phyloP scores from a whole-genome alignment of 2,329 filamentous ascomycete species.

The Sclerotinia trifoliorum region DNA sequence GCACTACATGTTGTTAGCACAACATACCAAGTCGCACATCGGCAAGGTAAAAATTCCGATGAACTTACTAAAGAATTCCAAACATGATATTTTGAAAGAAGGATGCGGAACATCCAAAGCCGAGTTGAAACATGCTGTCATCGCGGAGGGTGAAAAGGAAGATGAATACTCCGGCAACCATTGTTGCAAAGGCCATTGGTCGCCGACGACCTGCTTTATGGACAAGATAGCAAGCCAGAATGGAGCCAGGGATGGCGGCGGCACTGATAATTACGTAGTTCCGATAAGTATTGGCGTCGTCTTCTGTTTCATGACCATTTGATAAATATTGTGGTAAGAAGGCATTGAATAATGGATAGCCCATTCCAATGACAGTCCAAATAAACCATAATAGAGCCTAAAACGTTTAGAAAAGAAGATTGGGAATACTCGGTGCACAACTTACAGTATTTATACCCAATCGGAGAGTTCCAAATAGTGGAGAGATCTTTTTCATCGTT shows the following conservation, averaged over 20 bases:
- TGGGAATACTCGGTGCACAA: not conserved
- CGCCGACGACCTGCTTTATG: constrained; percentile 69
- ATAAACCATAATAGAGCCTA: constrained; percentile 66
- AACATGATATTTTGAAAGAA: constrained; percentile 78
- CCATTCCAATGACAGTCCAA: constrained; percentile 82
- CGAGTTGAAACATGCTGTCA: constrained; percentile 57
- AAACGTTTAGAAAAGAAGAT: not conserved
- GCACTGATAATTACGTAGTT: constrained; percentile 81
- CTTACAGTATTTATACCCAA: constrained; percentile 50
- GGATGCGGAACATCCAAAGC: constrained; percentile 65
- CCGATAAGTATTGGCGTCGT: constrained; percentile 59
- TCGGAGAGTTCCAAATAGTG: constrained; percentile 59
- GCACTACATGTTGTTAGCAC: constrained; percentile 43
- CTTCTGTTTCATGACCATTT: constrained; percentile 49
- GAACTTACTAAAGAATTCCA: constrained; percentile 61
- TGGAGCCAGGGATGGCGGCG: constrained; percentile 72
- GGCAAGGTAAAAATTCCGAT: not conserved
- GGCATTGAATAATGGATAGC: constrained; percentile 83
- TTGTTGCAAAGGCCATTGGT: constrained; percentile 66
- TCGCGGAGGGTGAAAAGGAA: constrained; percentile 63
- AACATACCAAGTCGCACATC: not conserved
- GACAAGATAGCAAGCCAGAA: constrained; percentile 72
- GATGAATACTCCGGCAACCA: constrained; percentile 67
- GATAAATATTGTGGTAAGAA: constrained; percentile 86
- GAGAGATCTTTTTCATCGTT: constrained; percentile 63